Conservation (phyloP, 352 stramenopile species). For the Phytophthora aleatoria region DNA sequence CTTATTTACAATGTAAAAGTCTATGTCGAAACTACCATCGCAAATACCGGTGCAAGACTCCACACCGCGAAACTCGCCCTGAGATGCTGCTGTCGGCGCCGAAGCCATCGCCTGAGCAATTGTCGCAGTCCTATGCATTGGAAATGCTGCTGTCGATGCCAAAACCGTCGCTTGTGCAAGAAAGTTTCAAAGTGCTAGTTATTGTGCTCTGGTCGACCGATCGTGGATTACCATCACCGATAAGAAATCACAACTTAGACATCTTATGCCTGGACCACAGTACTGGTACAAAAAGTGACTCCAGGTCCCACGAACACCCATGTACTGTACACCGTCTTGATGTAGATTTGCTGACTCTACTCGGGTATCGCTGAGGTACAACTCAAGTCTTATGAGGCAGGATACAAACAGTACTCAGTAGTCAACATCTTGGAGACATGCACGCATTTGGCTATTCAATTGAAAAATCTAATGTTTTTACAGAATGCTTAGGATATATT, state of each 20-base stretch:
- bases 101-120: too few species aligned
- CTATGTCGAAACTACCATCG: too few species aligned
- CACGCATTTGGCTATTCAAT: not conserved
- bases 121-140: too few species aligned
- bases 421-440: not conserved
- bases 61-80: too few species aligned
- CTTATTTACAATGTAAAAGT: too few species aligned
- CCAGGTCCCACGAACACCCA: not conserved
- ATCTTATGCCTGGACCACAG: too few species aligned
- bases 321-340: not conserved
- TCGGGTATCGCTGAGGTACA: not conserved
- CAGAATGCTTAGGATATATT: slow-evolving; percentile 1
- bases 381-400: slow-evolving; percentile 1
- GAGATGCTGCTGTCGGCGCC: too few species aligned
- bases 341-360: not conserved
- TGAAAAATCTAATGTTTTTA: slow-evolving; percentile 9
- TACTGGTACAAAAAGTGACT: slow-evolving; percentile 1
- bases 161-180: too few species aligned
- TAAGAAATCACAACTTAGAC: not conserved
- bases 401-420: not conserved
- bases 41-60: too few species aligned
- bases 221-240: not conserved
- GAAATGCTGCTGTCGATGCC: too few species aligned
- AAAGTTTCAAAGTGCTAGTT: too few species aligned
- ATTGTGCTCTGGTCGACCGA: not conserved